phyloP scores from a whole-genome alignment of 257 asterid genomes.

The Jacaranda copaia region DNA sequence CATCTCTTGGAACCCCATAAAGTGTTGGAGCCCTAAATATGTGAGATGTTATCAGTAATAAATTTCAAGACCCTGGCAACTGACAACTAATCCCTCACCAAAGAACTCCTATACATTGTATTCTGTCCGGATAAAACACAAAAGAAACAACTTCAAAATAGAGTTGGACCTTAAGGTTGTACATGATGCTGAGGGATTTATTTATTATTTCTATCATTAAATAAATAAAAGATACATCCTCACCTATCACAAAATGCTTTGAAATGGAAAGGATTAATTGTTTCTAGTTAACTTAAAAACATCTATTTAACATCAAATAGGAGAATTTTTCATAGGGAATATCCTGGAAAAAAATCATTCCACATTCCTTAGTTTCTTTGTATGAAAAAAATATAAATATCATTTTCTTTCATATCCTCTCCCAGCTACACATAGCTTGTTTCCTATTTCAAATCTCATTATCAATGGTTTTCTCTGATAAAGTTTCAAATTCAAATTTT shows the following conservation, averaged over 20 bases:
- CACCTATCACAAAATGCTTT: not conserved
- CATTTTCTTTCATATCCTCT: not conserved
- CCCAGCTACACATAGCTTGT: too few relatives aligned
- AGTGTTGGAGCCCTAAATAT: slow-evolving; percentile 81
- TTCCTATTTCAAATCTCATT: not conserved
- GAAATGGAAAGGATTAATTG: not conserved
- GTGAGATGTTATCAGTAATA: slow-evolving; percentile 22
- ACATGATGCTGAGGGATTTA: not conserved
- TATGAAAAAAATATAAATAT: too few relatives aligned
- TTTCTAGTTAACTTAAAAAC: not conserved
- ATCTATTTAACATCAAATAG: not conserved
- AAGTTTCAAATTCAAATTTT: not conserved
- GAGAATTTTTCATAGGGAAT: not conserved
- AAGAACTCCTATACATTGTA: not conserved
- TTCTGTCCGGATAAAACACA: not conserved
- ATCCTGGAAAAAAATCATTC: not conserved
- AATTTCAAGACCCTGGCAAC: not conserved
- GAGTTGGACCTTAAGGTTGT: not conserved
- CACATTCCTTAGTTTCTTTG: too few relatives aligned
- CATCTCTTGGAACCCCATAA: slow-evolving; percentile 93
- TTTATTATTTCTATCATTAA: too few relatives aligned
- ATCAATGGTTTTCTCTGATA: not conserved
- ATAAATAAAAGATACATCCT: not conserved
- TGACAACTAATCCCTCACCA: slow-evolving; percentile 10
- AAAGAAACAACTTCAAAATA: not conserved